Conservation (phyloP, 1,284 basidiomycete genomes). For the Marasmius tenuissimus region DNA sequence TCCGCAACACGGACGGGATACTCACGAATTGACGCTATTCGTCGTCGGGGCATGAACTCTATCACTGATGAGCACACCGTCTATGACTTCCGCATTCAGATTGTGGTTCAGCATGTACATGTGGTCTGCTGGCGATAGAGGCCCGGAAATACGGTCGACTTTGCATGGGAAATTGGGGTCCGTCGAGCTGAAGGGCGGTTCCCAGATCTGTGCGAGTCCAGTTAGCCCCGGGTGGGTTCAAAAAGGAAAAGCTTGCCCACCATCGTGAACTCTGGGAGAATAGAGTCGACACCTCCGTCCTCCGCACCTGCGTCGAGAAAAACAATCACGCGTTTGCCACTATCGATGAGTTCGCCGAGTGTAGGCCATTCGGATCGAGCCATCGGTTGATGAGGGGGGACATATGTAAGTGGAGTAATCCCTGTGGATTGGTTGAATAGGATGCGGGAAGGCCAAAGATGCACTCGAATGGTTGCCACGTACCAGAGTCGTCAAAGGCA, state of each 20-base stretch:
- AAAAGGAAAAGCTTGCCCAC: conserved; percentile 24
- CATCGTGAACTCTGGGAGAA: conserved; percentile 66
- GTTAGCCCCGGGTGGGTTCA: neutral
- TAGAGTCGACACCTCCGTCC: conserved; percentile 50
- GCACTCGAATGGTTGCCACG: neutral
- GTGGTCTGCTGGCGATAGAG: conserved; percentile 47
- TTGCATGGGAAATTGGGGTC: conserved; percentile 66
- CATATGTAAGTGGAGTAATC: conserved; percentile 56
- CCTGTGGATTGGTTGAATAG: conserved; percentile 36
- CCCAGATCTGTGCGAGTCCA: conserved; percentile 59
- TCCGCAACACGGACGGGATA: neutral
- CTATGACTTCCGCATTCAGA: conserved; percentile 37
- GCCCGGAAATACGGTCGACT: conserved; percentile 61
- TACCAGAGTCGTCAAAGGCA: conserved; percentile 52
- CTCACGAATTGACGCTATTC: conserved; percentile 32
- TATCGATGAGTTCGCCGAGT: conserved; percentile 66
- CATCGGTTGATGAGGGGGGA: conserved; percentile 54
- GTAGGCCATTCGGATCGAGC: conserved; percentile 71
- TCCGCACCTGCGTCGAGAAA: conserved; percentile 65
- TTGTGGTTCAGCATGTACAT: conserved; percentile 62
- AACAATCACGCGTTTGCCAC: conserved; percentile 65
- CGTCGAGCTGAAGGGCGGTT: conserved; percentile 70
- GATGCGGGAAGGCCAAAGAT: neutral
- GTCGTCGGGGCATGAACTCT: conserved; percentile 37
- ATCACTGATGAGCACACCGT: conserved; percentile 41